Percentiles rank a stretch among this genome's conserved stretches.
phyloP scores from a whole-genome alignment of 2,329 filamentous ascomycete genomes.

The Curvularia spicifera region DNA sequence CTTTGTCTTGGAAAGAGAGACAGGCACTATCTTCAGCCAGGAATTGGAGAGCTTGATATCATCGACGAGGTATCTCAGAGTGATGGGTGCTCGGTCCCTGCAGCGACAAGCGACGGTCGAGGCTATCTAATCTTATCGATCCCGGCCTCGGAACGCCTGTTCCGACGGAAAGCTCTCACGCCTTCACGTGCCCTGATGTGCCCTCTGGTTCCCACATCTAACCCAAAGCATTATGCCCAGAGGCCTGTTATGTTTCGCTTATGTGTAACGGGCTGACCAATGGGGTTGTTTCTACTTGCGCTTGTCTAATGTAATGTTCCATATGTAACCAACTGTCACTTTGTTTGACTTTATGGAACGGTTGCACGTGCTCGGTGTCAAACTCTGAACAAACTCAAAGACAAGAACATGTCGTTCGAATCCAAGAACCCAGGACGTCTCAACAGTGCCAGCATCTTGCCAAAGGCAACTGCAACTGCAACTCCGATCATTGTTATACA shows the following conservation, averaged over 20 bases:
- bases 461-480: neutral
- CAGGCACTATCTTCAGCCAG: too few relatives aligned
- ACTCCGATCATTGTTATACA: neutral
- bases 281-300: neutral
- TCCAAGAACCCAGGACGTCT: neutral
- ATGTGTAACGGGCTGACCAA: neutral
- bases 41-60: neutral
- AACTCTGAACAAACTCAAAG: neutral
- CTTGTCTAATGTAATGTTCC: neutral
- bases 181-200: neutral
- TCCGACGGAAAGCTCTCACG: conserved; percentile 7
- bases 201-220: neutral
- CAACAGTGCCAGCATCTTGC: neutral
- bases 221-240: neutral
- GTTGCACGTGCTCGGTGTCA: neutral
- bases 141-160: conserved; percentile 5
- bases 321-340: neutral
- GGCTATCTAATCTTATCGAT: conserved; percentile 14
- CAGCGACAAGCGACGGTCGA: conserved; percentile 4
- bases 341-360: neutral
- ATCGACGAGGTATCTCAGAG: conserved; percentile 7
- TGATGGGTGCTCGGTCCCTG: conserved; percentile 15
- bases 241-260: neutral
- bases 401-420: neutral
- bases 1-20: neutral